A percentile compares a stretch with the other conserved stretches of the same genome.
phyloP scores from a whole-genome alignment of 768 basidiomycete species.

The Trametes cubensis region DNA sequence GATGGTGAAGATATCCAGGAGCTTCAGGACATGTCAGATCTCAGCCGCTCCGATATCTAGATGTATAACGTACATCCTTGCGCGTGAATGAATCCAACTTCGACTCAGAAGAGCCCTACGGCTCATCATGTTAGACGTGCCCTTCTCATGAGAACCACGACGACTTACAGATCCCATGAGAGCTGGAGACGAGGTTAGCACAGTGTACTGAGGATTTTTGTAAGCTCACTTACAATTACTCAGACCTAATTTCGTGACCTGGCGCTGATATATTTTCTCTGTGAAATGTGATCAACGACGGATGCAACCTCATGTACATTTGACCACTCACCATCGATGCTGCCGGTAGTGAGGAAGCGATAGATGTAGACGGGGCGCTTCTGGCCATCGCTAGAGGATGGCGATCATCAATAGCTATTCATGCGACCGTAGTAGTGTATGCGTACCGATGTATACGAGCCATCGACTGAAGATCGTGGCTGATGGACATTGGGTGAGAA shows the following conservation, averaged over 20 bases:
- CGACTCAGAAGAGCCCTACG: slow-evolving; percentile 49
- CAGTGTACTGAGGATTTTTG: neutral
- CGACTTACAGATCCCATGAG: slow-evolving; percentile 65
- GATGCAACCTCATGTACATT: slow-evolving; percentile 26
- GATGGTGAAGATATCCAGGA: slow-evolving; percentile 91
- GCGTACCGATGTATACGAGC: slow-evolving; percentile 88
- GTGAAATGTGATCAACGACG: slow-evolving; percentile 3
- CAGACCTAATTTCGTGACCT: slow-evolving; percentile 90
- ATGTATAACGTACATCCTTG: slow-evolving; percentile 66
- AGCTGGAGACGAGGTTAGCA: slow-evolving; percentile 42
- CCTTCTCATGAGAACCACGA: slow-evolving; percentile 12
- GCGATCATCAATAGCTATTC: neutral
- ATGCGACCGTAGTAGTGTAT: too few relatives aligned
- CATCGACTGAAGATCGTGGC: slow-evolving; percentile 96
- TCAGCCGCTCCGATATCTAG: slow-evolving; percentile 3
- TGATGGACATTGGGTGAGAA: slow-evolving; percentile 32
- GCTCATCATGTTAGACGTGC: neutral
- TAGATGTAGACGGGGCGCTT: slow-evolving; percentile 90
- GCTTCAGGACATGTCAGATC: slow-evolving; percentile 44
- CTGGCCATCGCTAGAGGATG: slow-evolving; percentile 79
- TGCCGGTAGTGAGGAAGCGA: slow-evolving; percentile 80
- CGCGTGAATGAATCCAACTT: slow-evolving; percentile 86
- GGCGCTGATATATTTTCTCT: slow-evolving; percentile 94
- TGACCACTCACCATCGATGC: slow-evolving; percentile 73
- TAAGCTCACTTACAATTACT: slow-evolving; percentile 67